A percentile compares a stretch with the other conserved stretches of the same genome.
Evolutionary conservation across 148 eudicot species (phyloP).

Genomic region (Fallopia convolvulus): DNA sequence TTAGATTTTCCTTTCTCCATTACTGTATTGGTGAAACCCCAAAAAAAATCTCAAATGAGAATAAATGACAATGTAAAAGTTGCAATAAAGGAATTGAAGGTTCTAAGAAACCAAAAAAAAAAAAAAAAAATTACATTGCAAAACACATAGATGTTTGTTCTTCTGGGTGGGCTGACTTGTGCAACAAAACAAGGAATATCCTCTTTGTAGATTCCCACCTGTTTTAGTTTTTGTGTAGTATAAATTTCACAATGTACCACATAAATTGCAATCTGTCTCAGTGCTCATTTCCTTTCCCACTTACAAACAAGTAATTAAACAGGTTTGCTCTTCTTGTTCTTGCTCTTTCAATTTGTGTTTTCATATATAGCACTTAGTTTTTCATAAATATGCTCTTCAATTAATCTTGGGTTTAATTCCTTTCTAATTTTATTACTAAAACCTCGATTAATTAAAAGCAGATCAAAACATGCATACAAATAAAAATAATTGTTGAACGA

Average conservation of each 20-base stretch:
- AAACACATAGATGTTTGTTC: neutral
- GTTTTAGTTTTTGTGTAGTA: neutral
- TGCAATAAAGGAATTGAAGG: neutral
- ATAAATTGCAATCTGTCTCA: neutral
- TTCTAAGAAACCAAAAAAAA: neutral
- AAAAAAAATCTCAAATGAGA: neutral
- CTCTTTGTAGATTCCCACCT: slow-evolving; percentile 1
- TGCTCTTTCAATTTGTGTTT: neutral
- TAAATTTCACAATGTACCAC: neutral
- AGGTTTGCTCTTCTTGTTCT: neutral
- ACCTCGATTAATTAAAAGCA: neutral
- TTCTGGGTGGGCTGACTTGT: neutral
- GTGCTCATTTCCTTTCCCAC: neutral
- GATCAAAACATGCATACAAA: neutral
- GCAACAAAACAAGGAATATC: neutral
- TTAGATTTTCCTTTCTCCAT: neutral
- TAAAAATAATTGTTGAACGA: neutral
- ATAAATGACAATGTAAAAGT: neutral
- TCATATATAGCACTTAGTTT: too few species aligned
- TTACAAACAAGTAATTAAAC: neutral
- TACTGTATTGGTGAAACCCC: neutral
- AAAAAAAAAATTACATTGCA: too few species aligned
- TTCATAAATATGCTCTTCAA: too few species aligned
- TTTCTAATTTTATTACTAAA: too few species aligned
- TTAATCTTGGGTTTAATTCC: too few species aligned